phyloP scores from a whole-genome alignment of 345 rosid genomes.

The Cardamine chenopodiifolia region DNA sequence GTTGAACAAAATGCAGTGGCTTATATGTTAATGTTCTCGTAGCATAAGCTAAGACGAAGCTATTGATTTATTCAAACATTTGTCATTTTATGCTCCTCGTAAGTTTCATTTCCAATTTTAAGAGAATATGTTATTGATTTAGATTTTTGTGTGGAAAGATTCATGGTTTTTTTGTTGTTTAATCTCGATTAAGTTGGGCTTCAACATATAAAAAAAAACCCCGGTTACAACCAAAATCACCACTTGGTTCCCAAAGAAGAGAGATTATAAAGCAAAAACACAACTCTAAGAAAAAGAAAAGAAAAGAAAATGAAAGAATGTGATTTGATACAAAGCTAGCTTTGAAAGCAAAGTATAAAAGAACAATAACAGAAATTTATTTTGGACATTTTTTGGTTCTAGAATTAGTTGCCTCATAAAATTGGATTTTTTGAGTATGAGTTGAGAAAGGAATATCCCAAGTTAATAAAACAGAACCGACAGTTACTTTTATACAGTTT shows the following conservation, averaged over 20 bases:
- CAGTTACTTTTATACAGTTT: slow-evolving; percentile 2
- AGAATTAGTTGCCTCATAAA: slow-evolving; percentile 11
- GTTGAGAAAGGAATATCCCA: slow-evolving; percentile 36
- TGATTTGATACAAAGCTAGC: slow-evolving; percentile 38
- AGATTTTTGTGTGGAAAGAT: neutral
- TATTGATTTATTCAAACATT: slow-evolving; percentile 20
- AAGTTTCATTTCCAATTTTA: neutral
- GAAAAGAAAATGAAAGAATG: slow-evolving; percentile 1
- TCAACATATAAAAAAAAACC: neutral
- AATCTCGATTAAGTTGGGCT: neutral
- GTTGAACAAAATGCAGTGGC: slow-evolving; percentile 24
- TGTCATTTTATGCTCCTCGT: neutral
- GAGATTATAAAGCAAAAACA: neutral
- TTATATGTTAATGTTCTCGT: slow-evolving; percentile 24
- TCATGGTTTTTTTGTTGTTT: neutral
- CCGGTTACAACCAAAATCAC: neutral
- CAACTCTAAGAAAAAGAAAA: neutral
- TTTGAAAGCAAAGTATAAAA: slow-evolving; percentile 36
- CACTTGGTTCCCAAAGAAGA: neutral
- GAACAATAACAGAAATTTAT: slow-evolving; percentile 12
- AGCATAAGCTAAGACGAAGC: slow-evolving; percentile 16
- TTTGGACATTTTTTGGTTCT: slow-evolving; percentile 15
- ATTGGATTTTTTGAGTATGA: slow-evolving; percentile 23
- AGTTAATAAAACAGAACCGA: neutral
- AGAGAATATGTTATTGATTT: neutral